phyloP scores from a whole-genome alignment of 495 filamentous ascomycete species.

The Sporormia fimetaria region DNA sequence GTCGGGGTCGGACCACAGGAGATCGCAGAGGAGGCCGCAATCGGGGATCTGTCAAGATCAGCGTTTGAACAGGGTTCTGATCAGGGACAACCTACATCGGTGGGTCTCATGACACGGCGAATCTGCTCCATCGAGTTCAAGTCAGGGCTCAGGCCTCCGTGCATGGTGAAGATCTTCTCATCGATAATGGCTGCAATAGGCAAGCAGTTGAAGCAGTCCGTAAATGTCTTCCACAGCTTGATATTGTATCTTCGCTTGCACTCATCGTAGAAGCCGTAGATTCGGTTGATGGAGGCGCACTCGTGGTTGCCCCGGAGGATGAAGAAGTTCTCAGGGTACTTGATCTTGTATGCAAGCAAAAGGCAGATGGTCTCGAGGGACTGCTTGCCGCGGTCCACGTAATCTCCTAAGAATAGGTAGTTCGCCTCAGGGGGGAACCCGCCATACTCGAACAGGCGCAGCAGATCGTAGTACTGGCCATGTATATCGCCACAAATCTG shows the following conservation, averaged over 20 bases:
- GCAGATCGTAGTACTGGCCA: constrained; percentile 96
- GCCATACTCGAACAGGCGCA: constrained; percentile 96
- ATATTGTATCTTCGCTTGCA: constrained; percentile 99
- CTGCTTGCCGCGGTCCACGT: constrained; percentile 98
- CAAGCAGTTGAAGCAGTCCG: constrained; percentile 98
- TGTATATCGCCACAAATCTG: constrained; percentile 99
- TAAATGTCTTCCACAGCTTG: constrained; percentile 99
- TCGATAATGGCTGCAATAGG: constrained; percentile 99
- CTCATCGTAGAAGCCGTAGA: constrained; percentile 99
- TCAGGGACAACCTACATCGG: constrained; percentile 62
- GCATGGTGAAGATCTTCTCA: constrained; percentile 99
- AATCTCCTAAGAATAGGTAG: constrained; percentile 98
- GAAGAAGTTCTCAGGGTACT: constrained; percentile 99
- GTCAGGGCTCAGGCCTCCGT: constrained; percentile 93
- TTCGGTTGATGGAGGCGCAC: constrained; percentile 98
- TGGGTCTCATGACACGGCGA: constrained; percentile 94
- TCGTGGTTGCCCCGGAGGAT: constrained; percentile 97
- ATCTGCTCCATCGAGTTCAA: constrained; percentile 99
- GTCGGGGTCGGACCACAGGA: constrained; percentile 97
- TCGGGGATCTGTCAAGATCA: constrained; percentile 78
- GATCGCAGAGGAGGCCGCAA: constrained; percentile 92
- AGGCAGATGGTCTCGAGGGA: constrained; percentile 99
- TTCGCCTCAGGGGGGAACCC: constrained; percentile 98
- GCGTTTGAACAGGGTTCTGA: constrained; percentile 33
- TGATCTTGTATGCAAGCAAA: constrained; percentile 98